Percentiles rank a stretch among this genome's conserved stretches.
These are phyloP conservation scores for Elongisporangium senticosum DNA, from an alignment of 352 stramenopile genomes.

Conservation along the genomic window DNA sequence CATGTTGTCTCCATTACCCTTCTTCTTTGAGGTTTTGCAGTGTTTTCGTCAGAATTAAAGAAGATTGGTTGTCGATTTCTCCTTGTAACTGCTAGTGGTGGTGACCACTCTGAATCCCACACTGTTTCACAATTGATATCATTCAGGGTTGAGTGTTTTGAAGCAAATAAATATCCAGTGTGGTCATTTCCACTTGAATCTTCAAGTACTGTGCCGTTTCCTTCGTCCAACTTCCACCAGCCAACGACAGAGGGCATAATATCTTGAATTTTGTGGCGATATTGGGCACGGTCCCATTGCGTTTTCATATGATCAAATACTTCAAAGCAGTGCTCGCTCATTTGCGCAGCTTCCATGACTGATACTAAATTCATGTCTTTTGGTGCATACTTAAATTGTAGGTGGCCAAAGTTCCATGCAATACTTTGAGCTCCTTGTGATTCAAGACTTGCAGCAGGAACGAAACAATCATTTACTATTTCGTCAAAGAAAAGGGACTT, in stretches of 20 bases:
- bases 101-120: not conserved
- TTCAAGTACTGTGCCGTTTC: conserved; percentile 21
- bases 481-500: not conserved
- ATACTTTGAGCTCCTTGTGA: conserved; percentile 52
- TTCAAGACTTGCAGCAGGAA: conserved; percentile 35
- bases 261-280: conserved; percentile 60
- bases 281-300: conserved; percentile 46
- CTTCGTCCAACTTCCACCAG: conserved; percentile 66
- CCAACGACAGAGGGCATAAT: conserved; percentile 37
- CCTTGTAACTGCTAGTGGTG: conserved; percentile 1
- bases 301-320: conserved; percentile 47
- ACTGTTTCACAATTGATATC: not conserved
- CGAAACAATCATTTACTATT: conserved; percentile 2
- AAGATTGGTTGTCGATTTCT: not conserved
- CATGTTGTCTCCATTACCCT: conserved; percentile 14
- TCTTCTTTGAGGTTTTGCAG: not conserved
- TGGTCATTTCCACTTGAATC: conserved; percentile 35
- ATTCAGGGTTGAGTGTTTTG: not conserved
- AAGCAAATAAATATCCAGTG: not conserved
- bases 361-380: conserved; percentile 18
- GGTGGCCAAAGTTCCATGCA: conserved; percentile 70
- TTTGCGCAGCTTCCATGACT: conserved; percentile 25
- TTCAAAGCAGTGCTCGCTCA: conserved; percentile 38
- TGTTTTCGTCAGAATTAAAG: conserved; percentile 1
- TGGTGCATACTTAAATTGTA: conserved; percentile 44